Evolutionary conservation across 2,329 filamentous ascomycete species (phyloP), one percentile per base, ranked within the genome.

Genomic region (Penicillium sp.): DNA sequence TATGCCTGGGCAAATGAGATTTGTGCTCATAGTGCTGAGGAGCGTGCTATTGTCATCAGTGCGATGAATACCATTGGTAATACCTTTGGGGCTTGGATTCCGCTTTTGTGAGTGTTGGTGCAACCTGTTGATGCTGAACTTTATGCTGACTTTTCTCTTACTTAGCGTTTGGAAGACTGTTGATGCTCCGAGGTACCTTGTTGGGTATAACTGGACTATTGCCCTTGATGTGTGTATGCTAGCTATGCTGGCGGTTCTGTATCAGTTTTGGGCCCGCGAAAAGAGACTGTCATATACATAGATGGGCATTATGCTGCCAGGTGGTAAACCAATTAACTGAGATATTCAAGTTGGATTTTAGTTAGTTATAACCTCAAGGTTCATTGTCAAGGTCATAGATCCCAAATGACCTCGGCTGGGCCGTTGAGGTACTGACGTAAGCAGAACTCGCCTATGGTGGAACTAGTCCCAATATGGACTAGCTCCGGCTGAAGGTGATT

Each of bases 31-130:
- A 68, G 68, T 63, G 61, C 58, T 0, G 58, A 61, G 49, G 58
- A 61, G 40, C 51, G 58, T 21, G 58, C 58, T 6, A 35, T 60
- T 24, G 58, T 60, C 9, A 58, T 60, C 32, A 59, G 58, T 53
- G 51, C 58, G 0, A 58, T 59, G 56, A 61, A 61, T 32, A 70
- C 67, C 0, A 49, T 70, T 17, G 67, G 67, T 1, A 62, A 63
- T 57, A 58, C 61, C 1, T 63, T 63, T 52, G 61, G 61, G 24
- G 56, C 61, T 38, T 64, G 61, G 60, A 49, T 62, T 33, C 61
- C 60, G 15, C 52, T 61, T 33, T 61, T 60, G 57, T 59, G 44
- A 52, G 57, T 52, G 2, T 6, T 35, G 26, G n/a, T 17, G 10
- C 15, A 17, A 12, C 28, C n/a, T 9, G 2, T 13, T 42, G 40